Base-by-base conservation (phyloP, 805 yeast genomes). In the Candida ipomoeae region DNA sequence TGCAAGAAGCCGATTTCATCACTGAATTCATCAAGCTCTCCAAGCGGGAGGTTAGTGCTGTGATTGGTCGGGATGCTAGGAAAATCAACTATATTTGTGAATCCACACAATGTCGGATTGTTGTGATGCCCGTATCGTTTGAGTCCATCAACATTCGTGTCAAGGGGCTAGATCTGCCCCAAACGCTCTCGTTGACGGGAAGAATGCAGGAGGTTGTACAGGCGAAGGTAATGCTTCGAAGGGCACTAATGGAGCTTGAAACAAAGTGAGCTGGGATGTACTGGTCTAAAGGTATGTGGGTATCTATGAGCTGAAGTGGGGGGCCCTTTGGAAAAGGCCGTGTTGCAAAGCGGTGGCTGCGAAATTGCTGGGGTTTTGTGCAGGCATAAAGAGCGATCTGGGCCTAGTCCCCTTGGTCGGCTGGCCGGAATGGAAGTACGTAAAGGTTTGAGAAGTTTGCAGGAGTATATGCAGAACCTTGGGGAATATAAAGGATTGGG, bases 161-260 rank as follows among this genome's bases (percentile, higher is more conserved):
- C 34, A 50, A 53, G 37, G 46, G 48, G 7, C 38, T 45, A 21
- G 52, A 51, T 44, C 36, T 48, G 44, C 53, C 48, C 15, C 59
- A 55, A 46, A 51, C 52, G 14, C 41, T 55, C 31, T 43, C 50
- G 6, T 46, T 57, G 23, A 48, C 50, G 11, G 60, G 60, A 7
- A 43, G 41, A 7, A 51, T 51, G n/a, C 52, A 41, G 14, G 53
- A 53, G 29, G 49, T 55, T 1, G 42, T 43, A 13, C 55, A 46
- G 26, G 57, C 57, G 10, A 49, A 49, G 42, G 43, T 46, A 31
- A 50, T 51, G 51, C 50, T 54, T 20, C 49, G 54, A 18, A 48
- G 51, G 10, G 57, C 55, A 13, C 38, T 55, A 26, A 11, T 48
- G 8, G 56, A 53, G 35, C 46, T 31, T n/a, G 34, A 34, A 18